Base-by-base conservation (phyloP, 768 basidiomycete species). In the Boletellus emodensis region DNA sequence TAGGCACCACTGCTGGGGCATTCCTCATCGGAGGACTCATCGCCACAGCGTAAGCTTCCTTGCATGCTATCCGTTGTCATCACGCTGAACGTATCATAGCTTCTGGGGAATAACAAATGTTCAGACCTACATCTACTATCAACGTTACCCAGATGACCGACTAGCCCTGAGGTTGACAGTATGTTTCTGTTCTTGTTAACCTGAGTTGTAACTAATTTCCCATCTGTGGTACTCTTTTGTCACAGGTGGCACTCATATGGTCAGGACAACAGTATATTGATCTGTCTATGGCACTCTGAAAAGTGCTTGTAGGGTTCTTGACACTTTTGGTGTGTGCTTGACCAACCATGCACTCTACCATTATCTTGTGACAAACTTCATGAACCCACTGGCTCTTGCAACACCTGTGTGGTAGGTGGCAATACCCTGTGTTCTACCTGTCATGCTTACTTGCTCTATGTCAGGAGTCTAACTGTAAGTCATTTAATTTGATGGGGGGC, bases 51-150 rank as follows among this genome's bases (percentile, higher is more conserved):
- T 83, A 58, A 49, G 78, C 64, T 50, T 20, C 44, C 48, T 38
- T 1, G 18, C 37, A 26, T 2, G 2, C 14, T 47, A 18, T 34
- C 20, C 32, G 14, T 4, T 26, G 12, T 46, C 34, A 55, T 20
- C n/a, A n/a, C n/a, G n/a, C 34, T 32, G 12, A 24, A 11, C 0
- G 28, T 51, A 39, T 12, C 24, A 42, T 13, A 83, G 81, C n/a
- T 64, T 83, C n/a, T 83, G 76, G 73, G 82, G 82, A 2, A 63
- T 82, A 7, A 80, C 79, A 9, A 80, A 75, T 52, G 68, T 76
- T 13, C 82, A 83, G 58, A 76, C 76, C 2, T 80, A 71, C 53
- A 70, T 74, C 14, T 83, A 79, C 62, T 82, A 77, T 53, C 66
- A 66, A 43, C 58, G 68, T 36, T 68, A 61, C 24, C 63, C 64